phyloP scores from a whole-genome alignment of 2,329 filamentous ascomycete genomes.

The Cordyceps tenuipes region DNA sequence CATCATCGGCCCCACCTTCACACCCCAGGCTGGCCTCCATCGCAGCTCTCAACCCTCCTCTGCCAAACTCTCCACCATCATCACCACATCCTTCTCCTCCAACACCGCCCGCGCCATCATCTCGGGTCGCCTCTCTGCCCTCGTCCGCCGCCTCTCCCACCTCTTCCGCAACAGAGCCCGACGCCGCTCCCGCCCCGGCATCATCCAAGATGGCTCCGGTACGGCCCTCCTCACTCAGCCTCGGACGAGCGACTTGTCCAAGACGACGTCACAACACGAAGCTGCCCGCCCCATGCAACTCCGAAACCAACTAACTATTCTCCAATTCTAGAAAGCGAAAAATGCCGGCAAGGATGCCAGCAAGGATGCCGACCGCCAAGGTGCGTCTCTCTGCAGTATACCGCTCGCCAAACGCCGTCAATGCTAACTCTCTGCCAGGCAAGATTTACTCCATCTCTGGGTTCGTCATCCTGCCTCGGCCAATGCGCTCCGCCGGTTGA shows the following conservation, averaged over 20 bases:
- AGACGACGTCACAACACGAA: not conserved
- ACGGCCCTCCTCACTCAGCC: slow-evolving; percentile 27
- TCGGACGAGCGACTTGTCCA: slow-evolving; percentile 14
- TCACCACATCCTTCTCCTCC: slow-evolving; percentile 26
- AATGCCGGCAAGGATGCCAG: slow-evolving; percentile 30
- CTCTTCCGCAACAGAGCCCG: slow-evolving; percentile 19
- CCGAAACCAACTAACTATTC: slow-evolving; percentile 20
- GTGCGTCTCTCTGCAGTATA: slow-evolving; percentile 23
- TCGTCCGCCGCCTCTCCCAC: slow-evolving; percentile 23
- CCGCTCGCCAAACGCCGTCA: not conserved
- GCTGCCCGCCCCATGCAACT: slow-evolving; percentile 11
- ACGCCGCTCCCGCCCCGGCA: slow-evolving; percentile 21
- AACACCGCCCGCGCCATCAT: slow-evolving; percentile 21
- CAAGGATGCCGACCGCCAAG: slow-evolving; percentile 30
- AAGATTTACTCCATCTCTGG: slow-evolving; percentile 57
- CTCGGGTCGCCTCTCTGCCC: slow-evolving; percentile 16
- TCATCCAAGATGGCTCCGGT: slow-evolving; percentile 48
- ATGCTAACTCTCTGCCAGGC: slow-evolving; percentile 29
- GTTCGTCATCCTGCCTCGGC: slow-evolving; percentile 31
- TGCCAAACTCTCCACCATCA: slow-evolving; percentile 34
- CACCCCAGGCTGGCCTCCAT: slow-evolving; percentile 14
- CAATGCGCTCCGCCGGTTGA: slow-evolving; percentile 3
- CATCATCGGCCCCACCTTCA: slow-evolving; percentile 23
- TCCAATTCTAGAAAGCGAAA: slow-evolving; percentile 24
- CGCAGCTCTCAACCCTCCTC: slow-evolving; percentile 26